Percentiles rank a stretch among this genome's conserved stretches.
Evolutionary conservation across 768 basidiomycete species (phyloP).

Genomic region (Coprinopsis cinerea): DNA sequence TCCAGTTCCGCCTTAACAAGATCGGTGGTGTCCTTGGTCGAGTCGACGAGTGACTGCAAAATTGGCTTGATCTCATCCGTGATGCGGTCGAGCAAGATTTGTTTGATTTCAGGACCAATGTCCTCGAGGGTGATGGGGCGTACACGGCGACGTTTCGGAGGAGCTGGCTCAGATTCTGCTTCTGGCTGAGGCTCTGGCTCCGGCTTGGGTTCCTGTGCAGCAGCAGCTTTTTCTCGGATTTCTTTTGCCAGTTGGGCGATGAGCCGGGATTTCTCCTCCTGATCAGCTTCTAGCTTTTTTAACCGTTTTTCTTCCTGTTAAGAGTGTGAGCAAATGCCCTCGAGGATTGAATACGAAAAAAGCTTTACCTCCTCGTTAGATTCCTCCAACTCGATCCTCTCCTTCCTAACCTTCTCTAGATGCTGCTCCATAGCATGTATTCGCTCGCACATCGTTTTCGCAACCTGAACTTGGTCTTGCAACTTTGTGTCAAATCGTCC

Average conservation of each 20-base stretch:
- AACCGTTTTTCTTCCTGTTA: slow-evolving; percentile 4
- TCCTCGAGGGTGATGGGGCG: slow-evolving; percentile 16
- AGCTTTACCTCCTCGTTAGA: slow-evolving; percentile 15
- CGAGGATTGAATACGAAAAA: neutral
- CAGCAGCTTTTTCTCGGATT: slow-evolving; percentile 19
- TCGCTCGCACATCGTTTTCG: slow-evolving; percentile 4
- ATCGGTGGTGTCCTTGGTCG: slow-evolving; percentile 19
- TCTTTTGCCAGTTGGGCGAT: slow-evolving; percentile 21
- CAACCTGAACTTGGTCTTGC: slow-evolving; percentile 5
- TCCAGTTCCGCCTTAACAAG: slow-evolving; percentile 21
- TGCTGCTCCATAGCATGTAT: slow-evolving; percentile 23
- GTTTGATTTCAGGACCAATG: slow-evolving; percentile 5
- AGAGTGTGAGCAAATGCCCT: neutral
- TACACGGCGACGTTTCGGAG: slow-evolving; percentile 11
- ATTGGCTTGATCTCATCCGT: slow-evolving; percentile 19
- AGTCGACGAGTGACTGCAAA: slow-evolving; percentile 19
- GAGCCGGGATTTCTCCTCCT: slow-evolving; percentile 10
- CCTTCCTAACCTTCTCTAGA: slow-evolving; percentile 27
- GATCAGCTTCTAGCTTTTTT: slow-evolving; percentile 1
- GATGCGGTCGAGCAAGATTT: slow-evolving; percentile 14
- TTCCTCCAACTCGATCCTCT: slow-evolving; percentile 35
- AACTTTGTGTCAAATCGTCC: neutral
- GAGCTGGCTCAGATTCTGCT: too few relatives aligned
- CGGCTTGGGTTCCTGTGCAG: slow-evolving; percentile 4
- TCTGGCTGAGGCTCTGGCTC: too few relatives aligned